phyloP scores from a whole-genome alignment of 352 stramenopile species.

The Nothophytophthora sp. region DNA sequence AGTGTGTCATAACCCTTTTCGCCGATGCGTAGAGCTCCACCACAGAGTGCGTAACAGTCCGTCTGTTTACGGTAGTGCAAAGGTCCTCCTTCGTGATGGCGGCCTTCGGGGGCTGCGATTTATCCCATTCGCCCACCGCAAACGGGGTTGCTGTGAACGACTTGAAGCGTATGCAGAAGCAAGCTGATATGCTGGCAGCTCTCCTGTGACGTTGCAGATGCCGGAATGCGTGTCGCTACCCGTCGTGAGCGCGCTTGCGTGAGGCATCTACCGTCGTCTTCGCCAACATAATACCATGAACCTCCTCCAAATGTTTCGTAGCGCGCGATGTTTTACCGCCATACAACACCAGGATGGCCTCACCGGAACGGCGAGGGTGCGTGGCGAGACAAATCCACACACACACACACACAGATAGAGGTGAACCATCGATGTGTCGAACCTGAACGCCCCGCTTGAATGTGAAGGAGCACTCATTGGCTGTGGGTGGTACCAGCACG shows the following conservation, averaged over 20 bases:
- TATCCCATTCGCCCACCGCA: slow-evolving; percentile 6
- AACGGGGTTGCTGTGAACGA: slow-evolving; percentile 4
- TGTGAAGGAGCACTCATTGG: too few species aligned
- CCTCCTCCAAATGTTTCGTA: slow-evolving; percentile 5
- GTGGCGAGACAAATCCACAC: too few species aligned
- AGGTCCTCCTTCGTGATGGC: slow-evolving; percentile 4
- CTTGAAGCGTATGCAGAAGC: not conserved
- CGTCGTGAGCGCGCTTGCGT: slow-evolving; percentile 1
- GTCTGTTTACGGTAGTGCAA: not conserved
- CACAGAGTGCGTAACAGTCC: slow-evolving; percentile 1
- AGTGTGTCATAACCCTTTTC: not conserved
- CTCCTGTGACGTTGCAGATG: slow-evolving; percentile 1
- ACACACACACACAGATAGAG: too few species aligned
- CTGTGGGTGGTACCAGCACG: too few species aligned
- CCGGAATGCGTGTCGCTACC: not conserved
- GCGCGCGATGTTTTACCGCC: not conserved
- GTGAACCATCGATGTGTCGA: too few species aligned
- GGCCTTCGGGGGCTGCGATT: slow-evolving; percentile 2
- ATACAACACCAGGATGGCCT: not conserved
- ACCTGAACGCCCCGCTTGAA: too few species aligned
- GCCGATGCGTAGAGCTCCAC: slow-evolving; percentile 2
- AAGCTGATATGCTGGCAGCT: slow-evolving; percentile 3
- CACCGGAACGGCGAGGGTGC: not conserved
- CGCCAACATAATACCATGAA: not conserved
- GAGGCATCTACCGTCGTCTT: not conserved